These are phyloP conservation scores for Colletotrichum sp. DNA, from an alignment of 2,329 filamentous ascomycete species.

Conservation along the genomic window DNA sequence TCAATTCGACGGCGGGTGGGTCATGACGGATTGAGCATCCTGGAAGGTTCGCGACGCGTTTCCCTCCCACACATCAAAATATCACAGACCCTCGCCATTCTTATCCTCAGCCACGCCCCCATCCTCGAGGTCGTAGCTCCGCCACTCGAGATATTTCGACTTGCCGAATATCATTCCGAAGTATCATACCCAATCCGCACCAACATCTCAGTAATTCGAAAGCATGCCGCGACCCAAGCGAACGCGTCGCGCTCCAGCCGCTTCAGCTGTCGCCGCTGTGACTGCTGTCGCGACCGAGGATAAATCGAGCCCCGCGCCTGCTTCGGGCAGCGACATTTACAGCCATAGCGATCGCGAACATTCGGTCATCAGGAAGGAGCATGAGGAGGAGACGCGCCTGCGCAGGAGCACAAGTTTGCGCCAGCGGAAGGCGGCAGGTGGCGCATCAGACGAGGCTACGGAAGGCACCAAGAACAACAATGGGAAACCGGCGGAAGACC, in stretches of 20 bases:
- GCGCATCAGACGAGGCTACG: constrained; percentile 40
- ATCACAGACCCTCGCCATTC: constrained; percentile 4
- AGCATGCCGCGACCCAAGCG: constrained; percentile 35
- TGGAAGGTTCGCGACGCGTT: constrained; percentile 19
- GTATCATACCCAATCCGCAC: background rate
- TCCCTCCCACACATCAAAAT: constrained; percentile 20
- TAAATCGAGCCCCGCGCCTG: constrained; percentile 5
- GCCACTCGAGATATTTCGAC: background rate
- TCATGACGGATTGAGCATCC: background rate
- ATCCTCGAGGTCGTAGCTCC: background rate
- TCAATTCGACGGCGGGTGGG: background rate
- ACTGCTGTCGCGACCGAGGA: constrained; percentile 7
- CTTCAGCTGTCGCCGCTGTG: constrained; percentile 21
- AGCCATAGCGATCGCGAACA: constrained; percentile 39
- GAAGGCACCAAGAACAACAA: constrained; percentile 33
- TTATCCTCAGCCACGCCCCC: background rate
- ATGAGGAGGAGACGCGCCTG: constrained; percentile 5
- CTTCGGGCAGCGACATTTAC: constrained; percentile 33
- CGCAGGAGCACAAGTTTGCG: constrained; percentile 18
- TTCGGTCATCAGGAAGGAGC: constrained; percentile 27
- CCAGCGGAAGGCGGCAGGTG: constrained; percentile 25
- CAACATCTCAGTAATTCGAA: background rate
- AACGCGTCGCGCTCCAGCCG: constrained; percentile 31
- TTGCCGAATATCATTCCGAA: background rate
- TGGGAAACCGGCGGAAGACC: constrained; percentile 24